phyloP scores from a whole-genome alignment of 805 yeast species.

The Maudiozyma serrabonitensis region DNA sequence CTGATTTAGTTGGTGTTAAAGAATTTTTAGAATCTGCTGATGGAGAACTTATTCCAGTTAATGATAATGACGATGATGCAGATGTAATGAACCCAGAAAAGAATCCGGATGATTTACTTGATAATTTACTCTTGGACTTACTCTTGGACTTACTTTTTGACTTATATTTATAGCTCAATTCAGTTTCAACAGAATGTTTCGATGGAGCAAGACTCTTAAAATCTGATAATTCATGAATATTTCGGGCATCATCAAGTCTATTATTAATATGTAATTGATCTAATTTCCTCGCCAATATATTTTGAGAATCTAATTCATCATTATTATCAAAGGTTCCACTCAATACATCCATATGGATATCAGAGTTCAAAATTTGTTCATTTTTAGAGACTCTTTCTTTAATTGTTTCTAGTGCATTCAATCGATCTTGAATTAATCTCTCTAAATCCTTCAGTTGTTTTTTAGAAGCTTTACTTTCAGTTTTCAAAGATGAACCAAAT shows the following conservation, averaged over 20 bases:
- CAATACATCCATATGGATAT: slow-evolving; percentile 21
- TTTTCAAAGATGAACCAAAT: slow-evolving; percentile 16
- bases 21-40: not conserved
- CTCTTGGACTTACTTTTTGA: slow-evolving; percentile 11
- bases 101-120: slow-evolving; percentile 15
- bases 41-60: not conserved
- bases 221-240: slow-evolving; percentile 6
- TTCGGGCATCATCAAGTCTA: slow-evolving; percentile 8
- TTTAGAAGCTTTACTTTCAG: slow-evolving; percentile 9
- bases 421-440: slow-evolving; percentile 20
- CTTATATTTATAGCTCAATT: slow-evolving; percentile 22
- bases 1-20: not conserved
- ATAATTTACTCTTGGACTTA: slow-evolving; percentile 3
- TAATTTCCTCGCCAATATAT: slow-evolving; percentile 21
- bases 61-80: slow-evolving; percentile 4
- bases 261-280: slow-evolving; percentile 24
- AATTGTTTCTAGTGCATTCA: slow-evolving; percentile 18
- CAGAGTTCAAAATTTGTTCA: slow-evolving; percentile 18
- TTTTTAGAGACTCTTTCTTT: slow-evolving; percentile 15
- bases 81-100: slow-evolving; percentile 19
- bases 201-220: slow-evolving; percentile 8
- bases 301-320: slow-evolving; percentile 16
- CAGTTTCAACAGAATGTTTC: slow-evolving; percentile 17
- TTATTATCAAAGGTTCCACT: slow-evolving; percentile 20
- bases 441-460: slow-evolving; percentile 19